Base-by-base conservation (phyloP, 2,329 filamentous ascomycete species). In the Emericellopsis atlantica region DNA sequence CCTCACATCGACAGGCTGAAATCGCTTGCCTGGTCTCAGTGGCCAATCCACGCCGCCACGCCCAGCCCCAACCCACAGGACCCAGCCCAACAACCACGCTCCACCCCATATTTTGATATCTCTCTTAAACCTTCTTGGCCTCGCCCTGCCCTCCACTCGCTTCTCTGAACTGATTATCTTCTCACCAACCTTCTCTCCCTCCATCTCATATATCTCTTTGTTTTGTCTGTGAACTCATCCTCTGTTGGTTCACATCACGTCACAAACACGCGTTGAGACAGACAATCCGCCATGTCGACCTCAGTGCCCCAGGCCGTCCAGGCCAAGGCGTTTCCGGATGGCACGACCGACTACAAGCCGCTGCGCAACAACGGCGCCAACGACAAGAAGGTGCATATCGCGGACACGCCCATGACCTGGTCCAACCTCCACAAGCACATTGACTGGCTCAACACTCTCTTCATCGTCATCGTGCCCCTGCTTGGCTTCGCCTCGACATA, bases 401-500 rank as follows among this genome's bases (percentile, higher is more conserved):
- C 85, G 48, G 87, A 93, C 48, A 76, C 76, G 47, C 82, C 84
- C 43, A 81, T 93, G 52, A 94, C 85, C 45, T 73, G 70, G 62
- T 67, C 71, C 54, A 95, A 94, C 69, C 92, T 85, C 84, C 80
- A 88, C 66, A 82, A 89, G 67, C 88, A 95, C 58, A 74, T 95
- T 69, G 88, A 94, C 73, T 95, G 88, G 87, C 73, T 95, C 50
- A 95, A 94, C 62, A 80, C 85, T 47, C 74, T 71, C 46, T 74
- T 95, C 59, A 90, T 94, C 58, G 62, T 93, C 49, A 70, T 82
- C 50, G 73, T 94, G 36, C 88, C 89, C 34, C 46, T 89, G 37
- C 69, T 75, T 43, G 88, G 88, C 47, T 74, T 82, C 56, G 62
- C 92, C 51, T 73, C 77, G 41, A 73, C 87, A 40, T 78, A 84